phyloP scores from a whole-genome alignment of 2,329 filamentous ascomycete species.

The Aureobasidium melanogenum region DNA sequence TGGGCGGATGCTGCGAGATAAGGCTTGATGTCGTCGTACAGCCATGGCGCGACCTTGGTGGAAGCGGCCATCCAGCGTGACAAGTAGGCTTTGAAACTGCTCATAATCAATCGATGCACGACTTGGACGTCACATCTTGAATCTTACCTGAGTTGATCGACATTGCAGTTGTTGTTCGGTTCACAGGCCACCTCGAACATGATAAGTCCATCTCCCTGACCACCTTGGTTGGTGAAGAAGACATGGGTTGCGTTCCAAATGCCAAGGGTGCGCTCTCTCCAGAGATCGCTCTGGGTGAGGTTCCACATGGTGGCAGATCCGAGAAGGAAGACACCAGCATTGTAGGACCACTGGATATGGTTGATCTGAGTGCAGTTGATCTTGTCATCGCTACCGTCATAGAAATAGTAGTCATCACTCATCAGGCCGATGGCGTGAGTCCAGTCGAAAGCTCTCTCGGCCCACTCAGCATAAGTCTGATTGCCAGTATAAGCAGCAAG shows the following conservation, averaged over 20 bases:
- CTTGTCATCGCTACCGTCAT: constrained; percentile 37
- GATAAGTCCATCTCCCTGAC: constrained; percentile 19
- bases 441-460: constrained; percentile 33
- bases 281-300: constrained; percentile 16
- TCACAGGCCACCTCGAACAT: constrained; percentile 41
- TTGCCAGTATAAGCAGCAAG: constrained; percentile 33
- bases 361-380: constrained; percentile 37
- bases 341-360: constrained; percentile 40
- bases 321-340: constrained; percentile 33
- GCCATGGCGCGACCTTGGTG: constrained; percentile 50
- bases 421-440: constrained; percentile 46
- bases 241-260: constrained; percentile 24
- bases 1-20: constrained; percentile 45
- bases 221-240: constrained; percentile 29
- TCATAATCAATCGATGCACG: neutral
- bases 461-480: constrained; percentile 57
- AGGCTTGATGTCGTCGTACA: constrained; percentile 41
- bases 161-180: constrained; percentile 30
- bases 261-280: constrained; percentile 19
- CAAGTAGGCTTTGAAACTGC: constrained; percentile 35
- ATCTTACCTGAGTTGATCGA: constrained; percentile 30
- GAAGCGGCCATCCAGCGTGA: constrained; percentile 44
- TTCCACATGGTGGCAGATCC: constrained; percentile 42
- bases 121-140: neutral
- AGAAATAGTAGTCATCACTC: constrained; percentile 39